Conservation (phyloP, 148 eudicot genomes). For the Chenopodium quinoa region DNA sequence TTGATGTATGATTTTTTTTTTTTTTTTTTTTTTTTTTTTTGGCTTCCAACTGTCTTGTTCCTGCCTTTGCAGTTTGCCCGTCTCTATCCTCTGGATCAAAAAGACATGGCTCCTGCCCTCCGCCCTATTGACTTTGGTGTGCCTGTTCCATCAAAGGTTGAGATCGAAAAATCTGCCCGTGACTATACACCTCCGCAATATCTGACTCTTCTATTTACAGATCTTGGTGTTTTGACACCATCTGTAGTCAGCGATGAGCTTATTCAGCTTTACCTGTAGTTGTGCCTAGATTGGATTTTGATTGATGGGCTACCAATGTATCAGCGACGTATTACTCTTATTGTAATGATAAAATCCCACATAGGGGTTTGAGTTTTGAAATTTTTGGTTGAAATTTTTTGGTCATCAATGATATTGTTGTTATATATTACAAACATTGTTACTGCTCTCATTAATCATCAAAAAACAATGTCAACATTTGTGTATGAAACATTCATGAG, state of each 20-base stretch:
- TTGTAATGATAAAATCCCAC: not conserved
- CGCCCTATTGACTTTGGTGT: conserved; percentile 97
- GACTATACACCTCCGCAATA: conserved; percentile 97
- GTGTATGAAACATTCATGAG: too few relatives aligned
- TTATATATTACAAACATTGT: too few relatives aligned
- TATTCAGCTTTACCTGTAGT: conserved; percentile 79
- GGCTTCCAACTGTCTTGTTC: not conserved
- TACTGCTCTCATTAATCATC: not conserved
- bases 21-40: too few relatives aligned
- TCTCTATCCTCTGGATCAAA: conserved; percentile 91
- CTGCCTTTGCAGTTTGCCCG: conserved; percentile 80
- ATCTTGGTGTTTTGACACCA: conserved; percentile 85
- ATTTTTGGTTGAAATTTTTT: conserved; percentile 1
- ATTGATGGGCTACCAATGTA: not conserved
- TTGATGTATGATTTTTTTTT: too few relatives aligned
- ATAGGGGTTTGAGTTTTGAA: not conserved
- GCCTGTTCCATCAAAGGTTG: conserved; percentile 91
- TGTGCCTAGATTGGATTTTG: conserved; percentile 1
- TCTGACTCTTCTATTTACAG: conserved; percentile 89
- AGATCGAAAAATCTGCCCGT: conserved; percentile 90
- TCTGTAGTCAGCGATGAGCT: conserved; percentile 97
- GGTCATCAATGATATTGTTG: too few relatives aligned
- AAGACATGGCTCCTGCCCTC: conserved; percentile 93
- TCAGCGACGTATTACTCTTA: not conserved
- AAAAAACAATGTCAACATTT: too few relatives aligned